phyloP scores from a whole-genome alignment of 257 asterid species.

The Lithospermum erythrorhizon region DNA sequence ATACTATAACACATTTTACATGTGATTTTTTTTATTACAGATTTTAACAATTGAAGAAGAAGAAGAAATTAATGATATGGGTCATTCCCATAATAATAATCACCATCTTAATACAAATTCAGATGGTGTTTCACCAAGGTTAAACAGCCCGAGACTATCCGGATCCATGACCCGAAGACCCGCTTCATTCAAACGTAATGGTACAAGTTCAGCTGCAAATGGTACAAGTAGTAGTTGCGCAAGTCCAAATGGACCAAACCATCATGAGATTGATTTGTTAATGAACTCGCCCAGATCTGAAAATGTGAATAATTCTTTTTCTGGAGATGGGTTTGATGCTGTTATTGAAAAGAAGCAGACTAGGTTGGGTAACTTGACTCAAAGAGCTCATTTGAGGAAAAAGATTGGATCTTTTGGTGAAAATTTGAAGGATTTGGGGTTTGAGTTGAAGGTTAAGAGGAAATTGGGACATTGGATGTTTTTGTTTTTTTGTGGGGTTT shows the following conservation, averaged over 20 bases:
- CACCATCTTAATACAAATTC: no score
- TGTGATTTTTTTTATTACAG: no score
- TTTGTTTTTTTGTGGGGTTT: conserved; percentile 61
- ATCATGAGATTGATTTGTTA: conserved; percentile 71
- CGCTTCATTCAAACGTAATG: conserved; percentile 57
- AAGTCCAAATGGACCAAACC: conserved; percentile 12
- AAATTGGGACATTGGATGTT: conserved; percentile 81
- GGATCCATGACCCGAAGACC: conserved; percentile 89
- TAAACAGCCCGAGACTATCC: conserved; percentile 84
- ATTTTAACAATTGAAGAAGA: no score
- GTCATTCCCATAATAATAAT: conserved; percentile 63
- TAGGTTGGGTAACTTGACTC: conserved; percentile 52
- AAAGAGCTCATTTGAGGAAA: conserved; percentile 67
- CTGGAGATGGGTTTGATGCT: conserved; percentile 41
- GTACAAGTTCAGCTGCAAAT: neutral
- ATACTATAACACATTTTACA: no score
- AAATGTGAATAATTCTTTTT: conserved; percentile 15
- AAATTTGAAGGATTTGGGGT: conserved; percentile 62
- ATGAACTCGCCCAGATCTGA: conserved; percentile 93
- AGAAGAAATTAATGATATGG: conserved; percentile 18
- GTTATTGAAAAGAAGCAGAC: conserved; percentile 36
- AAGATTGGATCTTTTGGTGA: conserved; percentile 51
- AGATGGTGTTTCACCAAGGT: conserved; percentile 75
- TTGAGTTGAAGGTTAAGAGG: conserved; percentile 59
- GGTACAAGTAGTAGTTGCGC: conserved; percentile 4